Evolutionary conservation across 73 alveolate species (phyloP), one percentile per base, ranked within the genome.

Genomic region (Paramecium caudatum): DNA sequence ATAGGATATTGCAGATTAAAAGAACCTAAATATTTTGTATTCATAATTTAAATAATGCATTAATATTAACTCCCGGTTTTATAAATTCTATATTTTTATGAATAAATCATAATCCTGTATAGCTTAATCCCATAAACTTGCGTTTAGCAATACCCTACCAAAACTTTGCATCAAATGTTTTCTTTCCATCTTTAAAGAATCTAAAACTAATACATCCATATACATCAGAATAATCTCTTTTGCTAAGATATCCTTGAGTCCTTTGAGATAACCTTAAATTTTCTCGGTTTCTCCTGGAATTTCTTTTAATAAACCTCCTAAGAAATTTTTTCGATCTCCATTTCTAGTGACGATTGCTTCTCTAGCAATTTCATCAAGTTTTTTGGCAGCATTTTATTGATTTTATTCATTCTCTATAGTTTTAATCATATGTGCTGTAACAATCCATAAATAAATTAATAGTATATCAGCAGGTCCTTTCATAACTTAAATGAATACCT

Each of bases 381-480:
- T 74, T 19, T 43, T 74, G 5, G 43, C 62, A 41, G 88, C 88
- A 39, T 32, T 27, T 16, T 19, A 19, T 45, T 74, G 5, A 36
- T 74, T 41, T 13, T 74, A 15, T 16, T 41, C 88, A 41, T 41
- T 74, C 30, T 74, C 88, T 37, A 45, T 74, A 4, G 62, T 45
- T 74, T 45, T 74, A 9, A 74, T 41, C 62, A 74, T 41, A 43
- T 74, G 88, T 15, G 88, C 88, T 4, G 88, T 12, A 0, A 74
- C 88, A 74, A 74, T 68, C 88, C 88, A 74, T 74, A 74, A 43
- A 45, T 74, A 74, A 45, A 74, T 74, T 8, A 74, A 41, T 74
- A 74, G 19, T 36, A 41, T 37, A 21, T 74, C 88, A 74, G 69
- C 17, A 17, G 88, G 88, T 27, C 88, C 88, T 74, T 39, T 5